Evolutionary conservation across 306 rosid genomes (phyloP).

Genomic region (Quercus rubra): DNA sequence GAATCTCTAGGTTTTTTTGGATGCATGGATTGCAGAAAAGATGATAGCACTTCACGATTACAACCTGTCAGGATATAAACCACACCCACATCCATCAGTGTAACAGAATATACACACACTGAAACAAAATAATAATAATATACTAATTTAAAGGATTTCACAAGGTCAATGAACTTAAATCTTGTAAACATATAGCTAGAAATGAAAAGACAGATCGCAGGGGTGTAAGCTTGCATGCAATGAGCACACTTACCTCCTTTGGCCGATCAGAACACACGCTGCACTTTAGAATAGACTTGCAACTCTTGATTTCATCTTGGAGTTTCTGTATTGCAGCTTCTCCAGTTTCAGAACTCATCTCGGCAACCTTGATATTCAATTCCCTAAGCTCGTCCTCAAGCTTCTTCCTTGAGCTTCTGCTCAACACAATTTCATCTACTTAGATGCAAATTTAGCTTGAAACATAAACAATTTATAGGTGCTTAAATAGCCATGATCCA

Average conservation of each 20-base stretch:
- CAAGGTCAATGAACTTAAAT: background rate
- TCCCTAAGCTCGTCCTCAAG: constrained; percentile 78
- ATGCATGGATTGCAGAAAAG: constrained; percentile 92
- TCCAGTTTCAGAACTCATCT: constrained; percentile 75
- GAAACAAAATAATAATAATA: background rate
- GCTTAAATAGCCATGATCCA: background rate
- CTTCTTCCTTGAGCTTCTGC: constrained; percentile 65
- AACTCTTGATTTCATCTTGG: constrained; percentile 72
- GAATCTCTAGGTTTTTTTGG: constrained; percentile 83
- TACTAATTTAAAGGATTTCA: background rate
- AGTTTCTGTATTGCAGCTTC: constrained; percentile 78
- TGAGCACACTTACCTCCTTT: constrained; percentile 67
- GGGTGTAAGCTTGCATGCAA: background rate
- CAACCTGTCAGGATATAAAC: constrained; percentile 63
- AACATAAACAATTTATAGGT: background rate
- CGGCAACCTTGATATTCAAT: constrained; percentile 49
- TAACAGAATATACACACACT: background rate
- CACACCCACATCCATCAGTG: constrained; percentile 11
- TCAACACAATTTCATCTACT: constrained; percentile 19
- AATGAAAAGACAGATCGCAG: background rate
- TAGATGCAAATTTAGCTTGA: constrained; percentile 19
- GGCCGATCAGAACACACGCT: constrained; percentile 93
- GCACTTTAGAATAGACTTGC: constrained; percentile 86
- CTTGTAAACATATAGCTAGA: background rate
- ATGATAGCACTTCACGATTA: constrained; percentile 89